A percentile compares a stretch with the other conserved stretches of the same genome.
phyloP scores from a whole-genome alignment of 179 eudicot genomes.

The Corrigiola litoralis region DNA sequence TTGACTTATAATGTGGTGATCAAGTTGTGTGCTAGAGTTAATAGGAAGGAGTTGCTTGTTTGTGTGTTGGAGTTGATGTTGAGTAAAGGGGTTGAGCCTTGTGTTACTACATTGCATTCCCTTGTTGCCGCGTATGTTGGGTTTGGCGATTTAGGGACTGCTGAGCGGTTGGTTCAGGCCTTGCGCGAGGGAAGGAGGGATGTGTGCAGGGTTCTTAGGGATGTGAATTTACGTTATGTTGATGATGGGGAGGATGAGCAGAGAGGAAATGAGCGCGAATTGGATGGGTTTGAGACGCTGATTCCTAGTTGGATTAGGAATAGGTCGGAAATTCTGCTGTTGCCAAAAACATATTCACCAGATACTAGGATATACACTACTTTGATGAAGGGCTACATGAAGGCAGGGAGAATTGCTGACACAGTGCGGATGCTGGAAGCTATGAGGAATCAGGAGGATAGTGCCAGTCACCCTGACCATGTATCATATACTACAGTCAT shows the following conservation, averaged over 20 bases:
- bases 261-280: slow-evolving; percentile 4
- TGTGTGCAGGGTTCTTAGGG: slow-evolving; percentile 59
- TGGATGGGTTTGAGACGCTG: slow-evolving; percentile 51
- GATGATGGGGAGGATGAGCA: slow-evolving; percentile 14
- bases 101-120: slow-evolving; percentile 82
- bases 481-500: slow-evolving; percentile 88
- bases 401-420: slow-evolving; percentile 70
- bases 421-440: slow-evolving; percentile 84
- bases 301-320: slow-evolving; percentile 38
- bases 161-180: slow-evolving; percentile 78
- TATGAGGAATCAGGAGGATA: slow-evolving; percentile 79
- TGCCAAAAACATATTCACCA: slow-evolving; percentile 49
- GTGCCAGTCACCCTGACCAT: slow-evolving; percentile 73
- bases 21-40: slow-evolving; percentile 64
- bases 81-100: slow-evolving; percentile 49
- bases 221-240: slow-evolving; percentile 17
- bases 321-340: slow-evolving; percentile 48
- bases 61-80: slow-evolving; percentile 66
- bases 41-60: slow-evolving; percentile 78
- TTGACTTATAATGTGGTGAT: slow-evolving; percentile 88
- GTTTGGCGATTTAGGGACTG: slow-evolving; percentile 73
- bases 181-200: slow-evolving; percentile 84
- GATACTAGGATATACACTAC: slow-evolving; percentile 88
- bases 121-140: slow-evolving; percentile 93
- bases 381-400: slow-evolving; percentile 97